Percentiles rank a stretch among this genome's conserved stretches.
These are phyloP conservation scores for Suillus bovinus DNA, from an alignment of 768 basidiomycete genomes.

Conservation along the genomic window DNA sequence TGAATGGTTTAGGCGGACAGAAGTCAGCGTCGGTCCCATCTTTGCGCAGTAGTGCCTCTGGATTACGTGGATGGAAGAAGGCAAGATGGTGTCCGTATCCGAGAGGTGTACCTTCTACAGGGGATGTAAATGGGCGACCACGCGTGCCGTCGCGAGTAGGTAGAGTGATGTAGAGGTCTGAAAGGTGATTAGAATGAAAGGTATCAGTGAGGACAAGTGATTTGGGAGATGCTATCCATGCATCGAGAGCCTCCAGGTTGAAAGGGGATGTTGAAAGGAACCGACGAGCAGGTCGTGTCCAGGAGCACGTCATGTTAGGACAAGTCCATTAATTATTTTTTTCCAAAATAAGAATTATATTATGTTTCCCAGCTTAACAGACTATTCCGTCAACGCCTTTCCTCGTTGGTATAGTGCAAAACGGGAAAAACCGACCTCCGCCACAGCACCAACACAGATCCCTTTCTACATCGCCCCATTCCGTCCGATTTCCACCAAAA, in stretches of 20 bases:
- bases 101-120: slow-evolving; percentile 43
- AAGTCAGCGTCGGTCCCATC: slow-evolving; percentile 76
- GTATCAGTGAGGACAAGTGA: slow-evolving; percentile 48
- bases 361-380: no score
- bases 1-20: slow-evolving; percentile 72
- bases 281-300: slow-evolving; percentile 7
- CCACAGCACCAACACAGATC: no score
- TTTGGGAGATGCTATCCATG: slow-evolving; percentile 55
- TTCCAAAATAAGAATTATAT: no score
- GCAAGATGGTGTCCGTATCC: slow-evolving; percentile 69
- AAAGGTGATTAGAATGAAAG: slow-evolving; percentile 55
- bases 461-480: no score
- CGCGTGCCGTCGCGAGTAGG: slow-evolving; percentile 67
- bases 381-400: no score
- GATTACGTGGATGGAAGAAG: slow-evolving; percentile 70
- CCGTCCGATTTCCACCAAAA: no score
- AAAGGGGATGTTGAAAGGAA: slow-evolving; percentile 17
- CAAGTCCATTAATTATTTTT: no score
- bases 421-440: no score
- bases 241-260: slow-evolving; percentile 39
- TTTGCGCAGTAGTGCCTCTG: slow-evolving; percentile 54
- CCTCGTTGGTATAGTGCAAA: no score
- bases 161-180: slow-evolving; percentile 68
- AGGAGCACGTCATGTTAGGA: no score
- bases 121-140: slow-evolving; percentile 40